Base-by-base conservation (phyloP, 768 basidiomycete genomes). In the Asterophora lycoperdoides region DNA sequence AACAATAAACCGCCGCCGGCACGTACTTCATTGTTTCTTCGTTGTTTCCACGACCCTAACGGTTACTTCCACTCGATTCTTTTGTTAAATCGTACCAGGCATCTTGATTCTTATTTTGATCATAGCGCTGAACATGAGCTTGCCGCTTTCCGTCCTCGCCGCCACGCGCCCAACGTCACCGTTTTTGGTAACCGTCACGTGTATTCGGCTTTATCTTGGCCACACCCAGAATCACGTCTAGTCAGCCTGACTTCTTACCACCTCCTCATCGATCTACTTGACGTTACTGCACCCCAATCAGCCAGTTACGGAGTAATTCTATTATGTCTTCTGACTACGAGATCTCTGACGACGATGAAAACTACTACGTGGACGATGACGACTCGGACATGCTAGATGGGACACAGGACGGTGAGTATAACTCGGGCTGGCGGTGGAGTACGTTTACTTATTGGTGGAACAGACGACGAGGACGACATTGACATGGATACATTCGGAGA, bases 401-500 rank as follows among this genome's bases (percentile, higher is more conserved):
- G 52, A 75, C 76, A 37, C 79, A 82, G 56, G 83, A 84, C 37
- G 80, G 79, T 56, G 48, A 41, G 51, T 17, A 46, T 73, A 60
- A 65, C 37, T 62, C 75, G 77, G 45, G 59, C 73, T 62, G 46
- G 32, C 29, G 36, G 34, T 41, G n/a, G 40, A 40, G 46, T 29
- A 23, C 26, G 45, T 43, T 33, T 48, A 39, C 33, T 33, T 41
- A 47, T 39, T 50, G 38, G 47, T 42, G 36, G 33, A 34, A 33
- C 23, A 46, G 47, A 51, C 14, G 44, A 60, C 49, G 81, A 79
- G 15, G 80, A 82, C 47, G 87, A 86, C 28, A 79, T 86, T 69
- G 86, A 84, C 52, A 77, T 85, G 72, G 86, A 85, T 54, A 72
- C 71, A 40, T 78, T 74, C 56, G 75, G 75, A 23, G 80, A 85